Percentiles rank a stretch among this genome's conserved stretches.
Evolutionary conservation across 2,329 filamentous ascomycete genomes (phyloP).

Genomic region (Colletotrichum euphorbiae): DNA sequence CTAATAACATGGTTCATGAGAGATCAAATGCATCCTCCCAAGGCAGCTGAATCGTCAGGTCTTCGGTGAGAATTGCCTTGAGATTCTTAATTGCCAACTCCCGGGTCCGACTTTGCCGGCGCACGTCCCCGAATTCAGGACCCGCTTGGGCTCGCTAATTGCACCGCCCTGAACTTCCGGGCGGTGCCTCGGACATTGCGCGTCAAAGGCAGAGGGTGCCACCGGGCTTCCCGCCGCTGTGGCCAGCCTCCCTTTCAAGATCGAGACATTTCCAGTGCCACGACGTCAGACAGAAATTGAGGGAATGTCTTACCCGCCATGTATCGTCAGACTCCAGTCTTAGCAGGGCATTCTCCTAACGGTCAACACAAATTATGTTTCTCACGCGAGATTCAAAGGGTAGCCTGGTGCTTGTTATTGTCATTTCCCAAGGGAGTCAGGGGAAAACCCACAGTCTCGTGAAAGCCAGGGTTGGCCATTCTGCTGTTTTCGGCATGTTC

Average conservation of each 20-base stretch:
- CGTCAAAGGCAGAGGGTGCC: background rate
- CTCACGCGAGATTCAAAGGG: background rate
- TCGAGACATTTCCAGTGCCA: background rate
- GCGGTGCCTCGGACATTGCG: background rate
- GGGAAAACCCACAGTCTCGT: background rate
- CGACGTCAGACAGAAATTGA: too few species aligned
- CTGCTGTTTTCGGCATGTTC: constrained; percentile 7
- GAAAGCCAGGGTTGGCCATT: background rate
- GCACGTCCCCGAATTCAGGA: background rate
- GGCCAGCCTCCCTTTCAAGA: background rate
- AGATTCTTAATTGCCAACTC: too few species aligned
- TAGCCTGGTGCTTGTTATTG: background rate
- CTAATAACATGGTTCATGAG: too few species aligned
- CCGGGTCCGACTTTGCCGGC: too few species aligned
- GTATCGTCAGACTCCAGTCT: background rate
- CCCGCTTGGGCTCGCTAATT: background rate
- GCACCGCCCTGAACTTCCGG: background rate
- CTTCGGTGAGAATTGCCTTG: too few species aligned
- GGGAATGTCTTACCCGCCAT: too few species aligned
- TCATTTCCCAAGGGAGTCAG: background rate
- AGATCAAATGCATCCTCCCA: too few species aligned
- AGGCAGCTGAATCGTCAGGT: too few species aligned
- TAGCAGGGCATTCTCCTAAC: background rate
- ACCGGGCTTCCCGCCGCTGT: background rate
- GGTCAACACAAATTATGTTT: background rate